Evolutionary conservation across 768 basidiomycete genomes (phyloP).

Genomic region (Suillus plorans): DNA sequence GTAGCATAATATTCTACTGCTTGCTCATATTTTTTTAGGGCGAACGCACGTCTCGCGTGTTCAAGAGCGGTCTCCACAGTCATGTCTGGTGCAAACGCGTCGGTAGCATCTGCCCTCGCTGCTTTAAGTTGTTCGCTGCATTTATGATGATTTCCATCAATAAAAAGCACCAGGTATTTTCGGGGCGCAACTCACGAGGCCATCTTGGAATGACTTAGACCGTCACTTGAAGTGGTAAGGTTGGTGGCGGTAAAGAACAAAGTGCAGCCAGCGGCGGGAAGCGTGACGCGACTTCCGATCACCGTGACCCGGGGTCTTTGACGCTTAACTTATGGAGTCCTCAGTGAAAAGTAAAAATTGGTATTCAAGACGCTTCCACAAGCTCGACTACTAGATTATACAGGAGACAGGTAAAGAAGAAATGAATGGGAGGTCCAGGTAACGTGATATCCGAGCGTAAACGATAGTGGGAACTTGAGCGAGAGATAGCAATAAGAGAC

Average conservation of each 20-base stretch:
- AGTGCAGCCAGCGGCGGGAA: neutral
- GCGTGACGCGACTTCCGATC: conserved; percentile 5
- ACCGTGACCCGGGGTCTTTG: neutral
- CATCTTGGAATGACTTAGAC: conserved; percentile 14
- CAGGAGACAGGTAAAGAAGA: neutral
- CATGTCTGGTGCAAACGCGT: conserved; percentile 27
- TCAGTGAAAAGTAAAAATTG: neutral
- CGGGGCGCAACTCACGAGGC: conserved; percentile 20
- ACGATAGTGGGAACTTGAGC: neutral
- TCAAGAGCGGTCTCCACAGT: conserved; percentile 63
- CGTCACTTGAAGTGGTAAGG: neutral
- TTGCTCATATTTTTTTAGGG: conserved; percentile 82
- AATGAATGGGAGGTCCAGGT: neutral
- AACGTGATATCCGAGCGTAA: conserved; percentile 3
- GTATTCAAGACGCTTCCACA: conserved; percentile 2
- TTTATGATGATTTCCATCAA: neutral
- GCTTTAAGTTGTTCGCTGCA: conserved; percentile 15
- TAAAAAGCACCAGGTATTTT: neutral
- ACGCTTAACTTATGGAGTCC: neutral
- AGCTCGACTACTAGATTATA: conserved; percentile 7
- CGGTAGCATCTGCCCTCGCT: conserved; percentile 11
- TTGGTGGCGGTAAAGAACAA: conserved; percentile 1
- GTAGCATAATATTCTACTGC: conserved; percentile 82
- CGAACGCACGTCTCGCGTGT: conserved; percentile 85
- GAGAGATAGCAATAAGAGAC: neutral